These are phyloP conservation scores for Trypanosoma rangeli DNA, from an alignment of 208 protist species.

Conservation along the genomic window DNA sequence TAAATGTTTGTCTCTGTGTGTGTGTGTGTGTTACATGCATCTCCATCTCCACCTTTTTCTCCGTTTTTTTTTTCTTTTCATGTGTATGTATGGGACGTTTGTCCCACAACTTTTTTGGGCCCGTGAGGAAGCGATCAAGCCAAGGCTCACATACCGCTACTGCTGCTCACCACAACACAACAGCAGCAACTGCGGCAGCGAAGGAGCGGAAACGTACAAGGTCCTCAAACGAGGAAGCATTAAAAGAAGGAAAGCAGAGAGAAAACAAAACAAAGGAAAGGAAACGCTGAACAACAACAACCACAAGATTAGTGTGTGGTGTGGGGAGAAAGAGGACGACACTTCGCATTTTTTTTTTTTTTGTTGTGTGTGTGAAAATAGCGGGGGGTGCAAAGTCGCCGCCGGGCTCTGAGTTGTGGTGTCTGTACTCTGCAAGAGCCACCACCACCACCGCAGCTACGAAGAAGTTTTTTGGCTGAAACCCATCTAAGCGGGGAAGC, in stretches of 20 bases:
- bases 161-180: background rate
- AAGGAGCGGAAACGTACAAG: background rate
- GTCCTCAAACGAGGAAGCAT: background rate
- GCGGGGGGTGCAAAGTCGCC: background rate
- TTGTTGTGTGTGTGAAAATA: background rate
- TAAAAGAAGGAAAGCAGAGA: background rate
- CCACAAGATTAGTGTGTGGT: background rate
- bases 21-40: no score
- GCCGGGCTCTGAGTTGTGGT: background rate
- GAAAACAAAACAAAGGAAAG: slow-evolving; percentile 2
- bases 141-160: background rate
- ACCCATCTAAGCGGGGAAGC: no score
- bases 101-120: no score
- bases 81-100: background rate
- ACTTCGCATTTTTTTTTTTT: background rate
- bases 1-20: no score
- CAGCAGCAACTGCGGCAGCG: background rate
- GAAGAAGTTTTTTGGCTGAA: background rate
- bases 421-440: background rate
- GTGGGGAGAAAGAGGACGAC: background rate
- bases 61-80: background rate
- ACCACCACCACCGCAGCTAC: background rate
- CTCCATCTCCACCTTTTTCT: background rate
- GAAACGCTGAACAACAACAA: background rate
- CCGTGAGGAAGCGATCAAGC: background rate